phyloP scores from a whole-genome alignment of 164 flowering plant species.

The Berberis thunbergii region DNA sequence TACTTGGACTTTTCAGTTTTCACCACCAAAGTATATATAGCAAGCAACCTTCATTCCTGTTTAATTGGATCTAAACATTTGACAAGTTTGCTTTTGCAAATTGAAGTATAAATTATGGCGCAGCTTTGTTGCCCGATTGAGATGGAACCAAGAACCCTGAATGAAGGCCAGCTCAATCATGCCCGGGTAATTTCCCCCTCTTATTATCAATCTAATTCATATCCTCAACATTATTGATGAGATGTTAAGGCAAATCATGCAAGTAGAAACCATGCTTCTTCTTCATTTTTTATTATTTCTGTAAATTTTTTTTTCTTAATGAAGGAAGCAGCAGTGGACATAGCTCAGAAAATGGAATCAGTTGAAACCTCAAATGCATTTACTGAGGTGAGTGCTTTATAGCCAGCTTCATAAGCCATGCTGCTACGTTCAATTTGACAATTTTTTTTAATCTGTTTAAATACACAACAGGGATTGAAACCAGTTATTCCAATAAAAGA shows the following conservation, averaged over 20 bases:
- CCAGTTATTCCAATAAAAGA: conserved; percentile 15
- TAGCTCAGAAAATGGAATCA: conserved; percentile 22
- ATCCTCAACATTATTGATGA: too few species aligned
- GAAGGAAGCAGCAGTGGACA: conserved; percentile 39
- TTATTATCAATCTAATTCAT: not conserved
- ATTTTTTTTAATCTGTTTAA: not conserved
- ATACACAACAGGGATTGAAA: conserved; percentile 17
- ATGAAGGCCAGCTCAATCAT: conserved; percentile 29
- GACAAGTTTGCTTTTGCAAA: not conserved
- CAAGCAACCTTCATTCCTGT: not conserved
- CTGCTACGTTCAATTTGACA: not conserved
- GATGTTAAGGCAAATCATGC: too few species aligned
- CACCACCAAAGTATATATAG: not conserved
- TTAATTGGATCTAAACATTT: too few species aligned
- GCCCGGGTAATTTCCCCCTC: conserved; percentile 33
- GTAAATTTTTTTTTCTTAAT: not conserved
- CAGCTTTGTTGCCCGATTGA: conserved; percentile 45
- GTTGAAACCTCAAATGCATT: conserved; percentile 18
- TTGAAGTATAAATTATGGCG: conserved; percentile 19
- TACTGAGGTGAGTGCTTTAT: conserved; percentile 19
- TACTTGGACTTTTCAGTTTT: not conserved
- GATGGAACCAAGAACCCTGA: conserved; percentile 58
- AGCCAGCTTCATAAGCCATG: not conserved
- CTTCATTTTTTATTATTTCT: too few species aligned
- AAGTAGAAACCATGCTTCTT: too few species aligned